Percentiles rank a stretch among this genome's conserved stretches.
phyloP scores from a whole-genome alignment of 2,329 filamentous ascomycete genomes.

The Periconia sp. region DNA sequence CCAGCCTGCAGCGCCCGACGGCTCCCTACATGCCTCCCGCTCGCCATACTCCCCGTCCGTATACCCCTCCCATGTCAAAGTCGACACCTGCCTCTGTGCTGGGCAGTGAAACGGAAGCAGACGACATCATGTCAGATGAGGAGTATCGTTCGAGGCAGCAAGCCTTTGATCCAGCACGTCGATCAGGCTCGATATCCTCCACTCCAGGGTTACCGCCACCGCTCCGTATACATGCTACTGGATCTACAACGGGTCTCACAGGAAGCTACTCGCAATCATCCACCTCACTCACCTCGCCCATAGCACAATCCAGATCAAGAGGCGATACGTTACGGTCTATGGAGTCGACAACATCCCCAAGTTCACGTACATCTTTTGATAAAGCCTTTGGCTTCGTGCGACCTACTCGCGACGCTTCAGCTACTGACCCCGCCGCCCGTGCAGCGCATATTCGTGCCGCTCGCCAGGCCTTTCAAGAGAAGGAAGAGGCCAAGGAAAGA shows the following conservation, averaged over 20 bases:
- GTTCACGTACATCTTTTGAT: constrained; percentile 59
- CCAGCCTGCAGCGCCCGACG: constrained; percentile 52
- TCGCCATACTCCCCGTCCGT: constrained; percentile 57
- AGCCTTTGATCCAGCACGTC: constrained; percentile 42
- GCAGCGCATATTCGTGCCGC: constrained; percentile 60
- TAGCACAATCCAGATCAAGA: constrained; percentile 46
- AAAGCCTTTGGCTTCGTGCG: constrained; percentile 56
- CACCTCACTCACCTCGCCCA: constrained; percentile 50
- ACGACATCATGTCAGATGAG: constrained; percentile 51
- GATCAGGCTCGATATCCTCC: constrained; percentile 49
- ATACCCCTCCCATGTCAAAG: constrained; percentile 55
- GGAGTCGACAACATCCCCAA: constrained; percentile 50
- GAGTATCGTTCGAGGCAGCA: constrained; percentile 45
- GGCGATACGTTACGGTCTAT: constrained; percentile 53
- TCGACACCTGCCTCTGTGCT: constrained; percentile 54
- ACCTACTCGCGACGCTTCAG: constrained; percentile 48
- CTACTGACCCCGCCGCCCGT: constrained; percentile 54
- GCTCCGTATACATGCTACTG: constrained; percentile 41
- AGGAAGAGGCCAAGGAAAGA: constrained; percentile 59
- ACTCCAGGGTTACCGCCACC: constrained; percentile 37
- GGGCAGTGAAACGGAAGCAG: constrained; percentile 47
- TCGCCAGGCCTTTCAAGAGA: constrained; percentile 60
- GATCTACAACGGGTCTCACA: constrained; percentile 48
- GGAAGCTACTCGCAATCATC: constrained; percentile 56
- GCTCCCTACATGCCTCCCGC: constrained; percentile 58